Conservation (phyloP, 2,329 filamentous ascomycete genomes). For the Camillea tinctor region DNA sequence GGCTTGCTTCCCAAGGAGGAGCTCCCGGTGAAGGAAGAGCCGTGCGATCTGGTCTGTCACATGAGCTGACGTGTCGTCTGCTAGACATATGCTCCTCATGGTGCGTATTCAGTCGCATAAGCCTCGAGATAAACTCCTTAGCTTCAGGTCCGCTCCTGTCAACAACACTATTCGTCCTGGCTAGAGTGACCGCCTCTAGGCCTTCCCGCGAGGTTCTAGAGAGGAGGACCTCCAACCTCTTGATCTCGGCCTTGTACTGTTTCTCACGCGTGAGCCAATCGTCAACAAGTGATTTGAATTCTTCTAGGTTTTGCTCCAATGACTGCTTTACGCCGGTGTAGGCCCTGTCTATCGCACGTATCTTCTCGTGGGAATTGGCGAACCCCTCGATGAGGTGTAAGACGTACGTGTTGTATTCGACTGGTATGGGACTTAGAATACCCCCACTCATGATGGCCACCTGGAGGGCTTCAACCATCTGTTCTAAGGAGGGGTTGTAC, state of each 20-base stretch:
- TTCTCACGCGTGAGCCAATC: constrained; percentile 40
- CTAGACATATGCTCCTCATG: constrained; percentile 11
- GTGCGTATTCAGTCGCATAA: constrained; percentile 27
- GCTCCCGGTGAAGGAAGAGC: not conserved
- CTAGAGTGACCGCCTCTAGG: constrained; percentile 44
- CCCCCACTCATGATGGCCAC: constrained; percentile 40
- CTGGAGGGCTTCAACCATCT: constrained; percentile 45
- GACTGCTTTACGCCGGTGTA: constrained; percentile 29
- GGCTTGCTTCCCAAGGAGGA: not conserved
- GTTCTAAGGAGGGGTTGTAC: constrained; percentile 42
- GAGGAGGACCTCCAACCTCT: constrained; percentile 38
- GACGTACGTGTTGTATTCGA: constrained; percentile 43
- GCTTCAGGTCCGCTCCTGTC: constrained; percentile 34
- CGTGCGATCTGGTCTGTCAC: not conserved
- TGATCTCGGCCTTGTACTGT: constrained; percentile 40
- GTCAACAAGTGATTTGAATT: constrained; percentile 37
- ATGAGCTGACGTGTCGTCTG: not conserved
- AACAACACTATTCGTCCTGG: constrained; percentile 42
- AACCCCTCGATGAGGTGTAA: constrained; percentile 40
- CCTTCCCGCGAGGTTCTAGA: constrained; percentile 37
- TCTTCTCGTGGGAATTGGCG: constrained; percentile 32
- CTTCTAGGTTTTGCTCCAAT: constrained; percentile 32
- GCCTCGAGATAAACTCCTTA: constrained; percentile 30
- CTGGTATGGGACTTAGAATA: constrained; percentile 35
- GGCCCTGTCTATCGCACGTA: constrained; percentile 25